Conservation (phyloP, 2,329 filamentous ascomycete genomes). For the Cladosporium sp. region DNA sequence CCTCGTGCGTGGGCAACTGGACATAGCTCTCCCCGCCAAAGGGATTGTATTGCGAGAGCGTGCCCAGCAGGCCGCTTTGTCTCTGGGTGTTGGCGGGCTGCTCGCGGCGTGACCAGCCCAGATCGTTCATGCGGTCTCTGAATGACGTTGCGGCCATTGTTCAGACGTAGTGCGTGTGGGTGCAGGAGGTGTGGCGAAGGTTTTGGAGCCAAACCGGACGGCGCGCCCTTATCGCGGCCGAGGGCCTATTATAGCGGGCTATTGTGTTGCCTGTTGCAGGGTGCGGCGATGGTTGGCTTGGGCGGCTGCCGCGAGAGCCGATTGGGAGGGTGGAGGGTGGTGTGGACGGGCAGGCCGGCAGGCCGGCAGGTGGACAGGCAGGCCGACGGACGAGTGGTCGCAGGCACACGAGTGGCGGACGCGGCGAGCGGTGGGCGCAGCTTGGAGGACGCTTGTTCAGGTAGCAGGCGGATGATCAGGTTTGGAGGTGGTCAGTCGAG, state of each 20-base stretch:
- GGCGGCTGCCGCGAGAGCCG: constrained; percentile 16
- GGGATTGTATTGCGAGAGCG: constrained; percentile 78
- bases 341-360: not conserved
- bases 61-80: constrained; percentile 55
- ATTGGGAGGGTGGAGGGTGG: constrained; percentile 15
- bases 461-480: constrained; percentile 11
- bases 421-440: constrained; percentile 1
- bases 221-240: constrained; percentile 13
- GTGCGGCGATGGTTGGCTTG: constrained; percentile 17
- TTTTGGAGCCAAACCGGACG: constrained; percentile 3
- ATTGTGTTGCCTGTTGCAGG: constrained; percentile 26
- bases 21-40: constrained; percentile 85
- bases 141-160: constrained; percentile 83
- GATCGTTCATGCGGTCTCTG: constrained; percentile 85
- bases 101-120: constrained; percentile 88
- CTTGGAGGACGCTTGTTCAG: constrained; percentile 6
- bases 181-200: constrained; percentile 4
- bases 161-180: constrained; percentile 4
- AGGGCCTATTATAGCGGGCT: constrained; percentile 9
- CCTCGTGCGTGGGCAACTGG: constrained; percentile 76
- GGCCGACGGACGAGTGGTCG: not conserved
- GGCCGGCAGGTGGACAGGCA: not conserved
- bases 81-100: constrained; percentile 59
- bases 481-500: not conserved
- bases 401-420: constrained; percentile 8